Evolutionary conservation across 2,329 filamentous ascomycete species (phyloP).

Genomic region (Ophiostoma piceae): DNA sequence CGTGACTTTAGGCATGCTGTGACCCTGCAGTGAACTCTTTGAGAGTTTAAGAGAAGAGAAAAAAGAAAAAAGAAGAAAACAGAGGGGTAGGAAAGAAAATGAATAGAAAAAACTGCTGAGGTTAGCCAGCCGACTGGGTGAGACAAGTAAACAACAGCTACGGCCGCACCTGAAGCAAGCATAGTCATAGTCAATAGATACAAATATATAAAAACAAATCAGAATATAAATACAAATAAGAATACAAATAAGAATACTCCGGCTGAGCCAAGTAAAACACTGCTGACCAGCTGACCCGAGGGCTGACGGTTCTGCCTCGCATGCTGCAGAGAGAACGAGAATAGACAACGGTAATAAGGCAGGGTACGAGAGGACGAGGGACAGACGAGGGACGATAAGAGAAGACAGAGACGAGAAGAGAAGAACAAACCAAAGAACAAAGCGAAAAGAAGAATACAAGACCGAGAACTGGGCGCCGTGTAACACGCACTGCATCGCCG

Average conservation of each 20-base stretch:
- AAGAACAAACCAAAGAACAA: not conserved
- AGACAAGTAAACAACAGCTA: constrained; percentile 6
- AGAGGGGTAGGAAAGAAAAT: too few species aligned
- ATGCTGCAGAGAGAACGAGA: not conserved
- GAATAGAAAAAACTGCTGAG: not conserved
- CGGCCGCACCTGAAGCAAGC: not conserved
- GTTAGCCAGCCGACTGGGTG: not conserved
- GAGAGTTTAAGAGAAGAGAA: too few species aligned
- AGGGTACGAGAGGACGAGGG: not conserved
- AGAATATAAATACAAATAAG: not conserved
- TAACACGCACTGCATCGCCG: not conserved
- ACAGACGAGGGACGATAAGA: not conserved
- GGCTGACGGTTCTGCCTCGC: not conserved
- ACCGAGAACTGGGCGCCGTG: not conserved
- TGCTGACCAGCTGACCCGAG: not conserved
- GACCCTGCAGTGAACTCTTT: too few species aligned
- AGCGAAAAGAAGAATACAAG: not conserved
- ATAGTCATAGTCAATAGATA: not conserved
- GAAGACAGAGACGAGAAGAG: not conserved
- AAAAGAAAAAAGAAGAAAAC: too few species aligned
- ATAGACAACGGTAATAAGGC: not conserved
- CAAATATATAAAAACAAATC: not conserved
- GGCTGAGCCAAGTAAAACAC: not conserved
- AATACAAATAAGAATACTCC: not conserved
- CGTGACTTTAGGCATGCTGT: not conserved